A percentile compares a stretch with the other conserved stretches of the same genome.
Conservation (phyloP, 2,329 filamentous ascomycete genomes). For the Lasiodiplodia sp. region DNA sequence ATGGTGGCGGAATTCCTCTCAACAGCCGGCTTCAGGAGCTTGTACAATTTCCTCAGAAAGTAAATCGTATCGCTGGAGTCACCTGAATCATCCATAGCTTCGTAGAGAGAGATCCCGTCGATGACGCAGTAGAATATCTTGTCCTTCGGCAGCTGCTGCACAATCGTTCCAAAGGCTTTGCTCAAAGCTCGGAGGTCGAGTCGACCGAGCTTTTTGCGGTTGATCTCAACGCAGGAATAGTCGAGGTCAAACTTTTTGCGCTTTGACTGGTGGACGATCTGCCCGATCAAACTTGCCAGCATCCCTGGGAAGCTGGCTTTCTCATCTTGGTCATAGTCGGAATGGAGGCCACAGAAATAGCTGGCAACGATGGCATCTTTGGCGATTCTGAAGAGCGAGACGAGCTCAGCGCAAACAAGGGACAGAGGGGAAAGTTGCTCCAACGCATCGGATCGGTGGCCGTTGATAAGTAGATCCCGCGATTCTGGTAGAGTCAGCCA, state of each 20-base stretch:
- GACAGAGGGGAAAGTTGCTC: conserved; percentile 30
- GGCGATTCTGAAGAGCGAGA: conserved; percentile 12
- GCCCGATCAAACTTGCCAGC: conserved; percentile 12
- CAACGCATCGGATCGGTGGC: conserved; percentile 7
- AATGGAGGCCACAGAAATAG: conserved; percentile 31
- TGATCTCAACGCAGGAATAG: neutral
- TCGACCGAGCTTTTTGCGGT: neutral
- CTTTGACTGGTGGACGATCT: conserved; percentile 1
- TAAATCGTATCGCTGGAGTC: neutral
- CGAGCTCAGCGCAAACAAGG: conserved; percentile 28
- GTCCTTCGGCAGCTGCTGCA: conserved; percentile 29
- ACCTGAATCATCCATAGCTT: neutral
- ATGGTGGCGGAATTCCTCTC: neutral
- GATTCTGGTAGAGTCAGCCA: conserved; percentile 27
- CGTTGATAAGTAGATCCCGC: conserved; percentile 28
- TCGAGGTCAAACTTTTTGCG: neutral
- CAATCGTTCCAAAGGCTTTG: conserved; percentile 5
- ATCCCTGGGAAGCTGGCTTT: conserved; percentile 5
- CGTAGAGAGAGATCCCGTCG: conserved; percentile 32
- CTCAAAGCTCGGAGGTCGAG: conserved; percentile 19
- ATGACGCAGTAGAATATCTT: conserved; percentile 31
- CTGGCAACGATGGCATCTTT: conserved; percentile 1
- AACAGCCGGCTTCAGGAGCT: neutral
- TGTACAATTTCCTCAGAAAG: neutral
- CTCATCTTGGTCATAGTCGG: conserved; percentile 3